These are phyloP conservation scores for Canavalia gladiata DNA, from an alignment of 306 rosid species.

Conservation along the genomic window DNA sequence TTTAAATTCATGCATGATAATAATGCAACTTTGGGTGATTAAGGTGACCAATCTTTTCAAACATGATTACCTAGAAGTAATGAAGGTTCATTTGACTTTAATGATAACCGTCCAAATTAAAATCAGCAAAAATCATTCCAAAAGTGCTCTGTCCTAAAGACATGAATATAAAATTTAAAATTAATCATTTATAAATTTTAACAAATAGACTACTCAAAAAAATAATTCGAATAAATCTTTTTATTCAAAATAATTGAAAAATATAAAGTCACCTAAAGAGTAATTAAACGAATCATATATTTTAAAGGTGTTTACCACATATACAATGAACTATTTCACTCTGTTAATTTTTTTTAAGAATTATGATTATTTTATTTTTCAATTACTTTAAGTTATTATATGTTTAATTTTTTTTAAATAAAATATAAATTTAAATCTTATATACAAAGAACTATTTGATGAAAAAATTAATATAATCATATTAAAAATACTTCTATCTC, in stretches of 20 bases:
- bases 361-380: background rate
- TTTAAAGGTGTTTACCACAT: background rate
- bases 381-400: too few species aligned
- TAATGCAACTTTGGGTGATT: constrained; percentile 2
- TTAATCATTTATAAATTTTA: background rate
- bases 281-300: background rate
- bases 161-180: background rate
- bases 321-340: too few species aligned
- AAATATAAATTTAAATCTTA: too few species aligned
- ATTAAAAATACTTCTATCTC: too few species aligned
- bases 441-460: too few species aligned
- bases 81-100: constrained; percentile 37
- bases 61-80: background rate
- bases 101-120: constrained; percentile 36
- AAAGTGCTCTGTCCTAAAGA: background rate
- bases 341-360: background rate
- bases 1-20: background rate
- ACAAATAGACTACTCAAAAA: background rate
- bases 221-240: background rate
- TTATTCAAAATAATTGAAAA: background rate
- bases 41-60: constrained; percentile 4
- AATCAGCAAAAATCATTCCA: background rate
- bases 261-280: background rate
- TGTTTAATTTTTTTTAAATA: too few species aligned
- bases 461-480: too few species aligned